Base-by-base conservation (phyloP, 495 filamentous ascomycete species). In the Penicillium chermesinum region DNA sequence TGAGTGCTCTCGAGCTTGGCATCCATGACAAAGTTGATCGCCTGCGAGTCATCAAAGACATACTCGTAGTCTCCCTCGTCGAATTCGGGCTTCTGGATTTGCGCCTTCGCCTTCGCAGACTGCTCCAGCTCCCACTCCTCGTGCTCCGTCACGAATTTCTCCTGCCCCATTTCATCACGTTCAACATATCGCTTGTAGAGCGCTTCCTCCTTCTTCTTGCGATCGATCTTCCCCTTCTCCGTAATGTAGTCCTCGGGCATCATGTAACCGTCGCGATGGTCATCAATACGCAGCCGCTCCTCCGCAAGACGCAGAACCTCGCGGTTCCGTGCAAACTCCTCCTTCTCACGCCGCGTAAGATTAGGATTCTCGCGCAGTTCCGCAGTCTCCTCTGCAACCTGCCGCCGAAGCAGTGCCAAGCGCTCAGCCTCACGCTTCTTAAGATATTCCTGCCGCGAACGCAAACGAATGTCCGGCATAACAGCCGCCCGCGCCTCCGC, bases 121-220 rank as follows among this genome's bases (percentile, higher is more conserved):
- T 97, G 93, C 64, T 96, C 90, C 38, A 82, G 65, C 65, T 98
- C 93, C 91, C 90, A 97, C 63, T 96, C 89, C 48, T 97, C 88
- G 53, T 95, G 88, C 63, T 98, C 93, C 0, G 93, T 96, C 41
- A 96, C 76, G 56, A 87, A 95, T 53, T 84, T 82, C 64, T 97
- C 93, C 56, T 91, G 83, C 19, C 91, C 91, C 38, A 83, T 79
- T 54, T 95, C 88, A 41, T 95, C 90, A 38, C 81, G 80, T 47
- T 96, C 91, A 12, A 96, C 86, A 58, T 96, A 90, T 16, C 91
- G 85, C 58, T 87, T 87, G 69, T 94, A 93, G 25, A 96, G 79
- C 8, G 88, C 89, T 19, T 91, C 85, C 57, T 95, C 85, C 62
- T 96, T 95, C 69, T 86, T 85, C 65, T 88, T 91, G 63, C 80